phyloP scores from a whole-genome alignment of 225 moss, liverwort and hornwort genomes.

The Pleurozium schreberi region DNA sequence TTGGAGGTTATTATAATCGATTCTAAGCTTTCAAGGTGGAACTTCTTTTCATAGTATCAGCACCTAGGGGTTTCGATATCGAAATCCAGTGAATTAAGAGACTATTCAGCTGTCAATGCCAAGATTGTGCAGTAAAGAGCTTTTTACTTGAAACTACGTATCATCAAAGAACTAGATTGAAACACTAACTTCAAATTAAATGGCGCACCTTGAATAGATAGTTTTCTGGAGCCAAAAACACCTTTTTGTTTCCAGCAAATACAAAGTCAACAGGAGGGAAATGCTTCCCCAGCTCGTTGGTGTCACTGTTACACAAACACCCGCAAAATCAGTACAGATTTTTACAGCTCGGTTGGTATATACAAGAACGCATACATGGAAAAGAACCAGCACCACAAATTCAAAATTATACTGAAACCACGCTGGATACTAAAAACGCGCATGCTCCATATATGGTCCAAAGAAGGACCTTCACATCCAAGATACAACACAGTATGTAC shows the following conservation, averaged over 20 bases:
- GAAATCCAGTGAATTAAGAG: neutral
- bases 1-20: no score
- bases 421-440: neutral
- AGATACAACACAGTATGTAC: neutral
- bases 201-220: slow-evolving; percentile 76
- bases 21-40: neutral
- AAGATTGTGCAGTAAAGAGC: neutral
- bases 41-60: neutral
- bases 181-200: neutral
- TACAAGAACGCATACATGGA: neutral
- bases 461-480: neutral
- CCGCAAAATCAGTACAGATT: neutral
- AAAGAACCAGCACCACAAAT: neutral
- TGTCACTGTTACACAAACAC: slow-evolving; percentile 40
- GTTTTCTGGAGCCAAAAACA: slow-evolving; percentile 84
- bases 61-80: neutral
- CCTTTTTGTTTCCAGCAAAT: slow-evolving; percentile 49
- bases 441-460: neutral
- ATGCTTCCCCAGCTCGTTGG: slow-evolving; percentile 49
- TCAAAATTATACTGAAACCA: neutral
- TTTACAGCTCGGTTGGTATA: neutral
- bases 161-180: neutral
- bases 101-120: neutral
- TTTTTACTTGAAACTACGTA: neutral
- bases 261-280: slow-evolving; percentile 79